Conservation (phyloP, 305 asterid genomes). For the Solanum hybrid region DNA sequence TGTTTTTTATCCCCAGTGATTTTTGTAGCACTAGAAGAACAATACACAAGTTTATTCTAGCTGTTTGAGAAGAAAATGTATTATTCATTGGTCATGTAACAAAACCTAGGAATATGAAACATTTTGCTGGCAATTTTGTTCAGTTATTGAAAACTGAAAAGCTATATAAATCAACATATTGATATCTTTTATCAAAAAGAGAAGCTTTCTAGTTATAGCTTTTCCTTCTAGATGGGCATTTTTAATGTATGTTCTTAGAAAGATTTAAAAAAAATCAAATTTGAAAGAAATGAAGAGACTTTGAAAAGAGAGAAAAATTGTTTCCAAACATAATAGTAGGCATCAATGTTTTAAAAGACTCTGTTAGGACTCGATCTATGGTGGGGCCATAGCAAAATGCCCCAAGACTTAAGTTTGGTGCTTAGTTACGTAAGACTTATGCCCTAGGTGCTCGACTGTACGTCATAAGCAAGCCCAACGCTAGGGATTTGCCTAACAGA, state of each 20-base stretch:
- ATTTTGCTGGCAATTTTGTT: background rate
- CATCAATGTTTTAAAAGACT: background rate
- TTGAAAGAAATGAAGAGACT: background rate
- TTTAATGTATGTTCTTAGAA: background rate
- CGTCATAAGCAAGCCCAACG: background rate
- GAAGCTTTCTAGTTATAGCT: background rate
- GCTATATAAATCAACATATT: background rate
- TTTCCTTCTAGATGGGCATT: background rate
- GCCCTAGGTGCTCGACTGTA: background rate
- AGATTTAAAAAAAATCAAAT: background rate
- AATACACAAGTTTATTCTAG: background rate
- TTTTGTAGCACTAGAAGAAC: background rate
- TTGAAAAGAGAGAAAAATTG: background rate
- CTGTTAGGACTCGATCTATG: background rate
- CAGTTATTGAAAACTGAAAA: background rate
- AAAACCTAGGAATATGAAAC: background rate
- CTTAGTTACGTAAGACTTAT: background rate
- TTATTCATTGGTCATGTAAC: background rate
- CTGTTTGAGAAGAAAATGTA: background rate
- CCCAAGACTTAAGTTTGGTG: background rate
- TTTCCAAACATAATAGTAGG: background rate
- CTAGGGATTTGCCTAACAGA: background rate
- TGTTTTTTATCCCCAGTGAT: background rate
- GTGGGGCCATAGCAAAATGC: background rate
- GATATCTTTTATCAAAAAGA: background rate